Conservation (phyloP, 1,284 basidiomycete genomes). For the Ustilago xerochloae region DNA sequence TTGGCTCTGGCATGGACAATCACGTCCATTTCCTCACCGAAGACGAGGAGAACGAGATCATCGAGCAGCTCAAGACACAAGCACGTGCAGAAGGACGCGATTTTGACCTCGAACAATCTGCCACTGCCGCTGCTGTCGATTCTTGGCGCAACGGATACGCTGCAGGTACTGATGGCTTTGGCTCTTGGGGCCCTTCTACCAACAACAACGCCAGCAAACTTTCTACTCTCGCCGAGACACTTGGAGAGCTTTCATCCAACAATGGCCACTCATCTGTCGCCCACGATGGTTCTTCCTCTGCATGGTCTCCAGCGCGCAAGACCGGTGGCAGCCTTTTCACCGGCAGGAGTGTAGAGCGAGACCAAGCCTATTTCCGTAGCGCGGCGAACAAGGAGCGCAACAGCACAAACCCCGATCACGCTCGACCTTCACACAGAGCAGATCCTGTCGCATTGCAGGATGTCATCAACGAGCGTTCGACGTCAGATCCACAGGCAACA, state of each 20-base stretch:
- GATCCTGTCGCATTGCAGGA: background rate
- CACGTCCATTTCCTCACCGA: constrained; percentile 58
- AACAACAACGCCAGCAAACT: constrained; percentile 15
- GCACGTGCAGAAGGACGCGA: constrained; percentile 42
- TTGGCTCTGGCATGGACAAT: constrained; percentile 11
- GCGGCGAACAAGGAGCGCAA: constrained; percentile 35
- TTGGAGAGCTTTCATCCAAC: constrained; percentile 34
- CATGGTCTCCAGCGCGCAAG: constrained; percentile 12
- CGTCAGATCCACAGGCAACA: background rate
- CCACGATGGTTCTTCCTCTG: background rate
- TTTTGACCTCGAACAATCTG: constrained; percentile 29
- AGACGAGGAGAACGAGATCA: constrained; percentile 64
- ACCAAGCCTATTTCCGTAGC: constrained; percentile 52
- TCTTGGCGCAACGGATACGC: constrained; percentile 34
- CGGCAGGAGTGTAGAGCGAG: constrained; percentile 49
- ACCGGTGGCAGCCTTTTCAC: constrained; percentile 45
- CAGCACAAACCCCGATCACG: constrained; percentile 9
- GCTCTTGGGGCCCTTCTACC: constrained; percentile 40
- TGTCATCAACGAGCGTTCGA: background rate
- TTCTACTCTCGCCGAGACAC: constrained; percentile 34
- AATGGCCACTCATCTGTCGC: constrained; percentile 3
- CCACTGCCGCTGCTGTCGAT: constrained; percentile 10
- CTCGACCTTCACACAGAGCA: background rate
- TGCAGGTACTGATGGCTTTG: constrained; percentile 58
- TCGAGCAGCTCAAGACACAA: constrained; percentile 56